Base-by-base conservation (phyloP, 495 filamentous ascomycete genomes). In the Rostrohypoxylon terebratum region DNA sequence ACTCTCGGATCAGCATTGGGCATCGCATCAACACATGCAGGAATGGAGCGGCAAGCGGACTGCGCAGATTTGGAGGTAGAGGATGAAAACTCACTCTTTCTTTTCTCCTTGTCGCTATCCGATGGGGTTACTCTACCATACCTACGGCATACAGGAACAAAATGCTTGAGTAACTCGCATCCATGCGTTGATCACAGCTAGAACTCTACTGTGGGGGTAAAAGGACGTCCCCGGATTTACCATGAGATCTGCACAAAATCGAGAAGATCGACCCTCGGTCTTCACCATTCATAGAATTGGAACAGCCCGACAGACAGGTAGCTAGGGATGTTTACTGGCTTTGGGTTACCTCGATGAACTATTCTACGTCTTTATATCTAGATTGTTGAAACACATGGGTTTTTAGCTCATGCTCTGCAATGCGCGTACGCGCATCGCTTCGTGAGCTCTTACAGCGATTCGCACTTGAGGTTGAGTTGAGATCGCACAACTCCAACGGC, bases 241-340 rank as follows among this genome's bases (percentile, higher is more conserved):
- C 58, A 44, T 74, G 45, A 63, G 57, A 74, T 70, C 71, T 74
- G 71, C 71, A 74, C 38, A 67, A 63, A 66, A 70, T 73, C 66
- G 58, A 69, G 33, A 31, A 63, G 66, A 74, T 74, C 71, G 71
- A 67, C 66, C 36, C n/a, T 33, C 31, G 14, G 62, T 33, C 62
- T 59, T 67, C 18, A 59, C 16, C 51, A 55, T 55, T 45, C 65
- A 55, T 53, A 62, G 62, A 59, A 53, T 58, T 69, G 57, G 61
- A 51, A 66, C 42, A 18, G 48, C 38, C 23, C 44, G 55, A n/a
- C 48, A 28, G 48, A 11, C 48, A 25, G 23, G 23, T 58, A 63
- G 14, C 31, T 18, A 7, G 21, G 18, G 18, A 31, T 23, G 42
- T 61, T 36, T 16, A 74, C 69, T 69, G 66, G 71, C 51, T 47